Conservation (phyloP, 176 grass and related monocot genomes). For the Dendrocalamus sinicus region DNA sequence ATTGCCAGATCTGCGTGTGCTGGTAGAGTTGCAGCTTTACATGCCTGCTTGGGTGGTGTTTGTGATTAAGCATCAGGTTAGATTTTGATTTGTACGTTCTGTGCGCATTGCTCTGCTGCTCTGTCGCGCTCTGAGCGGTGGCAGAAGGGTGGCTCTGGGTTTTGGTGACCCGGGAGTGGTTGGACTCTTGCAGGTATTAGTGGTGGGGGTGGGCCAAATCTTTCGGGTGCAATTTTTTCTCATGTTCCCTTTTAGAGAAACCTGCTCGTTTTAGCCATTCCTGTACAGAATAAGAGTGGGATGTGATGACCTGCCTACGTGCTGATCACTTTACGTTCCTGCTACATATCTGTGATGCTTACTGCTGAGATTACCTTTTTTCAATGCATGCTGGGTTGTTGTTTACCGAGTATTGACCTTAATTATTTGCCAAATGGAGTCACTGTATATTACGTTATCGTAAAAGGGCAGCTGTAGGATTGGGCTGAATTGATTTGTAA, state of each 20-base stretch:
- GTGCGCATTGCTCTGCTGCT: slow-evolving; percentile 26
- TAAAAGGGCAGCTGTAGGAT: background rate
- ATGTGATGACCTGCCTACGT: background rate
- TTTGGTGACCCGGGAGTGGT: background rate
- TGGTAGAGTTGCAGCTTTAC: slow-evolving; percentile 23
- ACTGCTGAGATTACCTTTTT: background rate
- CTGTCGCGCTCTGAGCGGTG: slow-evolving; percentile 32
- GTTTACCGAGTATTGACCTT: background rate
- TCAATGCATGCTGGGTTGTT: background rate
- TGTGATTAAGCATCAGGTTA: background rate
- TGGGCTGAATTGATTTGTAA: background rate
- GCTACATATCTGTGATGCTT: slow-evolving; percentile 9
- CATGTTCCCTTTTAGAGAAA: slow-evolving; percentile 45
- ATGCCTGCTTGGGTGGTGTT: background rate
- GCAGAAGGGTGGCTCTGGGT: slow-evolving; percentile 41
- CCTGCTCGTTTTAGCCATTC: background rate
- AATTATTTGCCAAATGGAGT: background rate
- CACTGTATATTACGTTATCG: background rate
- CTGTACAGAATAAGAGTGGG: slow-evolving; percentile 11
- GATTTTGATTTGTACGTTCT: slow-evolving; percentile 9
- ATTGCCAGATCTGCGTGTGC: slow-evolving; percentile 44
- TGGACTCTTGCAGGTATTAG: slow-evolving; percentile 22
- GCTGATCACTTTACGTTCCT: slow-evolving; percentile 23
- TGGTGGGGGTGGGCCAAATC: slow-evolving; percentile 37
- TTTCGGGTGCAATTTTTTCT: slow-evolving; percentile 2